Percentiles rank a stretch among this genome's conserved stretches.
Conservation (phyloP, 2,329 filamentous ascomycete species). For the Acrocalymma vagum region DNA sequence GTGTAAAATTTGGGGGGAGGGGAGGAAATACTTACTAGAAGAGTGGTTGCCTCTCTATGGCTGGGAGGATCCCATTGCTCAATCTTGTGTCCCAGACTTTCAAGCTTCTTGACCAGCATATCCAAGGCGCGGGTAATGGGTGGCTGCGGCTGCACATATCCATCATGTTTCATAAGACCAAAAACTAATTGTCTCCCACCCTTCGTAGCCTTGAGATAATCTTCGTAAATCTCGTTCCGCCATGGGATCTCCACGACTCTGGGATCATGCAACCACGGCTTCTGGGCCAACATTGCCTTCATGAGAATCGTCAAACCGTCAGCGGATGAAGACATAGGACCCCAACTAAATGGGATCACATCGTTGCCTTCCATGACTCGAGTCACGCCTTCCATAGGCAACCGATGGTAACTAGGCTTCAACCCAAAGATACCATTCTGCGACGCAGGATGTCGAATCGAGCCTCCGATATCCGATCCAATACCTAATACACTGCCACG, state of each 20-base stretch:
- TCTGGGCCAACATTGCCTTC: conserved; percentile 60
- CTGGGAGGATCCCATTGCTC: no score
- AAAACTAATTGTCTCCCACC: neutral
- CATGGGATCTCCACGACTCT: conserved; percentile 70
- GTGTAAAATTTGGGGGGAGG: no score
- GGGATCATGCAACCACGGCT: conserved; percentile 72
- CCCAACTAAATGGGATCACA: conserved; percentile 65
- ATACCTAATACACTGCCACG: conserved; percentile 63
- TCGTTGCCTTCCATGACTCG: conserved; percentile 69
- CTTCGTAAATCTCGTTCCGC: conserved; percentile 24
- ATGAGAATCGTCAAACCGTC: conserved; percentile 61
- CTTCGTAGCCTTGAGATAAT: conserved; percentile 8
- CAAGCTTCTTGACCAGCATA: no score
- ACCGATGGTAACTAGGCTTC: conserved; percentile 56
- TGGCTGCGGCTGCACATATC: conserved; percentile 59
- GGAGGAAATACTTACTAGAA: no score
- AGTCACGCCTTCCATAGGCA: conserved; percentile 43
- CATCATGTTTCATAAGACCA: conserved; percentile 41
- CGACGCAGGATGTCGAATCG: conserved; percentile 63
- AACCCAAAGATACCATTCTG: conserved; percentile 66
- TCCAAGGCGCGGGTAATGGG: no score
- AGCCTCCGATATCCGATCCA: conserved; percentile 65
- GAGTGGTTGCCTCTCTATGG: no score
- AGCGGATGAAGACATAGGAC: conserved; percentile 53
- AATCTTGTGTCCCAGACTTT: no score